Base-by-base conservation (phyloP, 768 basidiomycete species). In the Clathrus columnatus region DNA sequence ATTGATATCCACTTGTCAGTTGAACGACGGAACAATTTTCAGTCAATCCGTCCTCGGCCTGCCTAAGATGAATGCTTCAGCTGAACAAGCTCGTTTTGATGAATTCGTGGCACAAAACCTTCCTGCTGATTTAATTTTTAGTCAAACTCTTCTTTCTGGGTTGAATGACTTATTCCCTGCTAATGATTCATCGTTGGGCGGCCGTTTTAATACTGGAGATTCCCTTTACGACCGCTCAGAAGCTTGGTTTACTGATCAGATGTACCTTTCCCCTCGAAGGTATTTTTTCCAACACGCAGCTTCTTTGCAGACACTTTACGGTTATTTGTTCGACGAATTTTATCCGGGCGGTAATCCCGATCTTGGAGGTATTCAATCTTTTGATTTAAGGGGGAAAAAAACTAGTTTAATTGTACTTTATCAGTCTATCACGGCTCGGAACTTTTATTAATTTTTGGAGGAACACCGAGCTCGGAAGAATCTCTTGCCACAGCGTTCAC, bases 241-340 rank as follows among this genome's bases (percentile, higher is more conserved):
- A 43, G 70, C 80, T 0, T 83, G 78, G 76, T 84, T 82, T 59
- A 78, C 77, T 1, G 79, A 78, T 57, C 67, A 73, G 50, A 81
- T 81, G 77, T 84, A 72, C 63, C 67, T 82, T 28, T 70, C 75
- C 0, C 71, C 78, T 0, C 62, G 80, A 29, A 68, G 81, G 30
- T 66, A 75, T 48, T 77, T 82, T 51, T 76, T 79, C 56, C 67
- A 75, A 21, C 68, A 75, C 41, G 80, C 74, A 1, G 72, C 80
- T 2, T 59, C 70, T 0, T 58, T 70, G 23, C 79, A 80, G 58
- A 72, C 75, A 0, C 72, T 76, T 61, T 83, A 73, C 63, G 77
- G 66, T 0, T 83, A 83, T 54, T 72, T 74, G 59, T 82, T 83
- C 60, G 68, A 65, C 18, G 79, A 82, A 63, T 78, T 80, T 32